A percentile compares a stretch with the other conserved stretches of the same genome.
Evolutionary conservation across 768 basidiomycete species (phyloP).

Genomic region (Dacryopinax primogenitus): DNA sequence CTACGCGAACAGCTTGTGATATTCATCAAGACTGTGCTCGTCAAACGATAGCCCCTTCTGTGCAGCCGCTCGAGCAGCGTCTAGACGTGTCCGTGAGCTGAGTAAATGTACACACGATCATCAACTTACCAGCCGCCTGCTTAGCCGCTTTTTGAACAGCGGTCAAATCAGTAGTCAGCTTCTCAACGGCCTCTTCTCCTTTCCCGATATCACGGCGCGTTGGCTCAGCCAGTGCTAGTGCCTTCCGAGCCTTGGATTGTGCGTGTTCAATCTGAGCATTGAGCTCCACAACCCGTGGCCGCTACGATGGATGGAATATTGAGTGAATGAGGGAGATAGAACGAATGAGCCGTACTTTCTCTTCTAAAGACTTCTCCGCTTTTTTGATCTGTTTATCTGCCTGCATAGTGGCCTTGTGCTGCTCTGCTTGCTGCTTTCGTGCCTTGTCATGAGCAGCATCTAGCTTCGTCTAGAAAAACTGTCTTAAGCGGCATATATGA

Average conservation of each 20-base stretch:
- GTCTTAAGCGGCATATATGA: not conserved
- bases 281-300: conserved; percentile 67
- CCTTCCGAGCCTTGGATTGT: conserved; percentile 61
- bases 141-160: conserved; percentile 57
- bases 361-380: conserved; percentile 77
- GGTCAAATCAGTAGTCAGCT: conserved; percentile 51
- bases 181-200: conserved; percentile 40
- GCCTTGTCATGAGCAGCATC: conserved; percentile 62
- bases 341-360: conserved; percentile 43
- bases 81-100: conserved; percentile 28
- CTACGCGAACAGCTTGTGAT: conserved; percentile 46
- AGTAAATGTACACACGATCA: not conserved
- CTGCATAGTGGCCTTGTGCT: conserved; percentile 59
- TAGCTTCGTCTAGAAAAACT: conserved; percentile 32
- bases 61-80: conserved; percentile 60
- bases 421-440: conserved; percentile 66
- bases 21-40: conserved; percentile 77
- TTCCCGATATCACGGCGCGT: conserved; percentile 47
- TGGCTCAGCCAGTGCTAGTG: conserved; percentile 47
- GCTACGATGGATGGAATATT: conserved; percentile 32
- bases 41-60: conserved; percentile 65
- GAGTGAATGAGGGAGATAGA: not conserved
- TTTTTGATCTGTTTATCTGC: conserved; percentile 82
- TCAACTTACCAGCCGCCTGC: conserved; percentile 56
- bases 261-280: conserved; percentile 85